Evolutionary conservation across 1,284 basidiomycete genomes (phyloP), one percentile per base, ranked within the genome.

Genomic region (Sporisorium scitamineum): DNA sequence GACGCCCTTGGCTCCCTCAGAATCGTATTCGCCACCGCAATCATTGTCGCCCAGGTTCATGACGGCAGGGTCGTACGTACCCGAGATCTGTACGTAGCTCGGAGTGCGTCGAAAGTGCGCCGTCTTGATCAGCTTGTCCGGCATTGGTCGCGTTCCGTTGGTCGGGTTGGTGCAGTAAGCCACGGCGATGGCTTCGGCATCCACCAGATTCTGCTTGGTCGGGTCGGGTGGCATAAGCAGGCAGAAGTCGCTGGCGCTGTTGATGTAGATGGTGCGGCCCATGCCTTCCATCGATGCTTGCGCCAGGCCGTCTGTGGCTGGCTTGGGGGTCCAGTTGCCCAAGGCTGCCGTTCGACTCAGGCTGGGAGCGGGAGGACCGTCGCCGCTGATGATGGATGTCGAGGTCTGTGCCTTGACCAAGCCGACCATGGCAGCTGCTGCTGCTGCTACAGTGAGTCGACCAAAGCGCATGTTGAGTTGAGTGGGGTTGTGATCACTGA

Each of bases 201-300:
- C 81, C 2, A 84, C 81, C 26, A 84, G 41, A 54, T 83, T 81
- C 60, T 83, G 37, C 39, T 51, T 78, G 51, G 64, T 70, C 56
- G 82, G 80, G 39, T 84, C 71, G 14, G 81, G 82, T 2, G 81
- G 82, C 77, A 80, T 80, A 27, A 82, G 63, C 29, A 82, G 54
- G 61, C 81, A 83, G 34, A 81, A 81, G 61, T 80, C 79, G 45
- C 57, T 75, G 24, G 77, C 77, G 6, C 66, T 72, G 62, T 78
- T 76, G 62, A 78, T 78, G 59, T 72, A 69, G 62, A 76, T 55
- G 18, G 62, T 67, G 8, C 76, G 69, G 7, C 71, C 67, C 57
- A 61, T 61, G 22, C 76, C 76, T 16, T 26, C 51, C 26, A 72
- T 22, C 13, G 72, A 65, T 1, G 76, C 53, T 22, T 14, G 60